Evolutionary conservation across 805 yeast genomes (phyloP), one percentile per base, ranked within the genome.

Genomic region (Candida lessepsii): DNA sequence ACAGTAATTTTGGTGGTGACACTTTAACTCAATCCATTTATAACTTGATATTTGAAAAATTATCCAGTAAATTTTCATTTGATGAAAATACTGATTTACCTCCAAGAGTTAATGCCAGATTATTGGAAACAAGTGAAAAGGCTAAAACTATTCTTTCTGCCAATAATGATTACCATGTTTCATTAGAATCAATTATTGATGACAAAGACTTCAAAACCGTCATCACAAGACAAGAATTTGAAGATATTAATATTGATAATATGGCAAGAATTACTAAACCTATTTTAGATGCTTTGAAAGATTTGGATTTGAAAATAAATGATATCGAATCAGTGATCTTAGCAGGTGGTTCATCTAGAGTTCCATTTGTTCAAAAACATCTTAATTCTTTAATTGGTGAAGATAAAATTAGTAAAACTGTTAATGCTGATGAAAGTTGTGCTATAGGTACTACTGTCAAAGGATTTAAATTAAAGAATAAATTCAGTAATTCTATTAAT

Each of bases 351-450:
- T 79, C 95, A 0, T 80, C 91, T 5, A 79, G 99, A 58, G 86
- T 88, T 21, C 99, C 99, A 11, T 74, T 85, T 53, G 84, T 93
- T 34, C 93, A 88, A 61, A 72, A 76, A 41, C 76, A 73, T 39
- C 65, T 87, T 43, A 46, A 58, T 2, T 57, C 74, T 2, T 35
- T 48, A 18, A 66, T 80, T 31, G 64, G 82, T 29, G 78, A 77
- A 14, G 82, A 78, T 2, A 65, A 56, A 45, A 70, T 90, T 28
- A 73, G 95, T 16, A 88, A 83, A 60, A 86, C 83, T 37, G 95
- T 93, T 32, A 93, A 93, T 61, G 93, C 99, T 0, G 99, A 93
- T 62, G 99, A 93, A 66, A 81, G 97, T 32, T 87, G 87, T 38
- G 96, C 87, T 10, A 72, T 86, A 52, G 99, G 99, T 36, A 79